phyloP scores from a whole-genome alignment of 352 stramenopile genomes.

The Pythium myriotylum region DNA sequence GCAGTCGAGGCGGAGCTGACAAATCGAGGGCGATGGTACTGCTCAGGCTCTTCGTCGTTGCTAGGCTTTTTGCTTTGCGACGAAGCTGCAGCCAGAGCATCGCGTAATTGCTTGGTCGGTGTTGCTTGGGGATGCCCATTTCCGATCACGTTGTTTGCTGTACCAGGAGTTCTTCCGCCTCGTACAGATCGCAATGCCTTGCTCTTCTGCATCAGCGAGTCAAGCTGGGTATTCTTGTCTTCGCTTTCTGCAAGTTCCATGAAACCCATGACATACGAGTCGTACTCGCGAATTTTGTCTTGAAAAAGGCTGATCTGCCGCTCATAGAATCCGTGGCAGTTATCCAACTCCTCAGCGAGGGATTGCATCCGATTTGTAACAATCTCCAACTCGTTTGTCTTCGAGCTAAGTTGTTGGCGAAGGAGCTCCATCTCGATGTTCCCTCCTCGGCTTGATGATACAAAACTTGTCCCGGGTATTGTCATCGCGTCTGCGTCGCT shows the following conservation, averaged over 20 bases:
- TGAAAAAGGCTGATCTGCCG: conserved; percentile 45
- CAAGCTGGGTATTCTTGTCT: conserved; percentile 44
- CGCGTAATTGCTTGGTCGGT: conserved; percentile 16
- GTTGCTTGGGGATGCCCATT: conserved; percentile 14
- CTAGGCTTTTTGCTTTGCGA: conserved; percentile 14
- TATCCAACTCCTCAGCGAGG: conserved; percentile 47
- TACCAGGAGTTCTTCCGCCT: conserved; percentile 34
- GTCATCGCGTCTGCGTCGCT: conserved; percentile 10
- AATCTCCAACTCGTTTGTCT: conserved; percentile 48
- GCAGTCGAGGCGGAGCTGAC: conserved; percentile 36
- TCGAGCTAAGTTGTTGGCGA: conserved; percentile 53
- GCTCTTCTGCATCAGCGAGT: conserved; percentile 51
- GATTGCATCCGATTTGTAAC: conserved; percentile 46
- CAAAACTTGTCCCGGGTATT: neutral
- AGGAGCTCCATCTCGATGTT: conserved; percentile 49
- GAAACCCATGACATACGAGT: conserved; percentile 46
- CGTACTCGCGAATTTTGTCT: conserved; percentile 53
- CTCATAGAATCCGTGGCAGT: conserved; percentile 61
- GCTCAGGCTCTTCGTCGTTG: conserved; percentile 2
- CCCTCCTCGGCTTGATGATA: conserved; percentile 1
- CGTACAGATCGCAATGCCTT: conserved; percentile 67
- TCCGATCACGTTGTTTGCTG: neutral
- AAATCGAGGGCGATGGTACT: conserved; percentile 14
- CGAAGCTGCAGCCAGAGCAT: conserved; percentile 17
- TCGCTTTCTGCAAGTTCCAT: conserved; percentile 50